Base-by-base conservation (phyloP, 2,329 filamentous ascomycete genomes). In the Leptodontidium sp. region DNA sequence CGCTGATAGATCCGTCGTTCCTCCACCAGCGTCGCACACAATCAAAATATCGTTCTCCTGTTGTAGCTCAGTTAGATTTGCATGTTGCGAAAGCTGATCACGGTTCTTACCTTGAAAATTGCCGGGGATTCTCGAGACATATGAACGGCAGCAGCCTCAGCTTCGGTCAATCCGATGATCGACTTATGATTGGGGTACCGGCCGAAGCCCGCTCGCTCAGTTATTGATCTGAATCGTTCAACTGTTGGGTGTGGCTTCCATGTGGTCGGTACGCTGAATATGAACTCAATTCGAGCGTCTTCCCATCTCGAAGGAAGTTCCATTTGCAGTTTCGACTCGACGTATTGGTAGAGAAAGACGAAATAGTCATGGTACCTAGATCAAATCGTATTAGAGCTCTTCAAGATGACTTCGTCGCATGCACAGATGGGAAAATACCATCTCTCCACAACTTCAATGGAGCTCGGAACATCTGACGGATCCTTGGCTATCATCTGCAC, bases 111-210 rank as follows among this genome's bases (percentile, higher is more conserved):
- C n/a, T 68, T 66, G 38, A 71, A 73, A 24, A 71, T 32, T 21
- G 53, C 66, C 5, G 71, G 69, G 49, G 66, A 82, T 43, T 80
- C 75, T 38, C 76, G 77, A 4, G 82, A 81, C 0, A 82, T 81
- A 74, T 85, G 82, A 0, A 86, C 83, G 32, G 84, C 85, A 2
- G 85, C 84, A 5, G 85, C 85, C 72, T 86, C 85, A 0, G 85
- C 84, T 75, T 87, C 84, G 0, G 85, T 86, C 17, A 87, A 76
- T 0, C 83, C 83, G 61, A 86, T 83, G 0, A 69, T 76, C 4
- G 81, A 79, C 2, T 69, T 75, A 73, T 86, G 83, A 35, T 76
- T 72, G 0, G 70, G 68, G 59, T 73, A 73, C 17, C 53, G 66
- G 14, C 73, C 72, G 68, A 78, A 77, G 15, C 80, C 78, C 2